Conservation (phyloP, 805 yeast species). For the Kazachstania bromeliacearum region DNA sequence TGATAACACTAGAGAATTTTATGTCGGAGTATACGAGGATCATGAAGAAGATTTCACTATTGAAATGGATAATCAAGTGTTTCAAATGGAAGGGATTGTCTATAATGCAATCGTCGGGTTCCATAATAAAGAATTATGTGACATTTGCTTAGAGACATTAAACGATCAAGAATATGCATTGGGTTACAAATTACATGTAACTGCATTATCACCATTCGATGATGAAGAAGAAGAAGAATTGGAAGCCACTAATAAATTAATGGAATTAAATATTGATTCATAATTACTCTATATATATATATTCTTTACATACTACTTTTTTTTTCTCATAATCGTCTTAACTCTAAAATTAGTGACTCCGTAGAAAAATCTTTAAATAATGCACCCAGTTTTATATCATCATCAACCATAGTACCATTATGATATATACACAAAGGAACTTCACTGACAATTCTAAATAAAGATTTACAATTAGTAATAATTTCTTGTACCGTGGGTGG, state of each 20-base stretch:
- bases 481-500: constrained; percentile 76
- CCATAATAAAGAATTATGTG: constrained; percentile 23
- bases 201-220: constrained; percentile 19
- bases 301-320: background rate
- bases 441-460: constrained; percentile 44
- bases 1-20: constrained; percentile 27
- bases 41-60: constrained; percentile 15
- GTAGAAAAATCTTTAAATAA: constrained; percentile 29
- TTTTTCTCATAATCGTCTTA: background rate
- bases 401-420: constrained; percentile 27
- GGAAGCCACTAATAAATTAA: background rate
- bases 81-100: constrained; percentile 17
- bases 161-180: constrained; percentile 25
- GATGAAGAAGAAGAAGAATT: constrained; percentile 5
- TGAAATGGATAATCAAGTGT: constrained; percentile 11
- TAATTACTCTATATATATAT: too few species aligned
- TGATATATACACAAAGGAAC: constrained; percentile 16
- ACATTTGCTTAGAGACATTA: constrained; percentile 17
- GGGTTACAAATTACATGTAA: constrained; percentile 21
- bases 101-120: constrained; percentile 30
- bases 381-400: constrained; percentile 40
- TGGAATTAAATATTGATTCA: background rate
- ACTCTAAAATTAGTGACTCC: background rate
- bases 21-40: constrained; percentile 29
- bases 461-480: constrained; percentile 64